Evolutionary conservation across 768 basidiomycete species (phyloP), one percentile per base, ranked within the genome.

Genomic region (Trametes cingulata): DNA sequence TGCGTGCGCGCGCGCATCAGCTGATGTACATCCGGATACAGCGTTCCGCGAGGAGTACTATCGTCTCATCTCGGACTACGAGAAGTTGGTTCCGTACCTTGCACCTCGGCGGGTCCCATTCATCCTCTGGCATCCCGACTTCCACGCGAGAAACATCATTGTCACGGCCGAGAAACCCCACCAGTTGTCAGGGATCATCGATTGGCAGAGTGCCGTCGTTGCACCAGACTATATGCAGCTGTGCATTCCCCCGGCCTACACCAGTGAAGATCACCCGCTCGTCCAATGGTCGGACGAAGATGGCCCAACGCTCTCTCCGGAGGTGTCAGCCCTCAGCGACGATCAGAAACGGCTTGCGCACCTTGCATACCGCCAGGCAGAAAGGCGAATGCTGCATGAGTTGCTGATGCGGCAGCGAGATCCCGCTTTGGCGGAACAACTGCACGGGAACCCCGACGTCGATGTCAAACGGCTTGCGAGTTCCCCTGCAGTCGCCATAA

Each of bases 121-220:
- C 42, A 59, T 56, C 29, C 60, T 68, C 22, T 68, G 66, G 66
- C 67, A 68, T 43, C 60, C 67, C 20, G 63, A 68, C 50, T 49
- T 68, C 9, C 33, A 59, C 52, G 45, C 42, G n/a, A 27, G 60
- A 17, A 67, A 68, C 29, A 53, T 68, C 22, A 35, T 65, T 20
- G 58, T 64, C 50, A 51, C 63, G 12, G 56, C 40, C 14, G 46
- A 45, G 0, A 40, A 46, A 5, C 45, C 64, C 8, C 41, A 39
- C 59, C 24, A 40, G 24, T 20, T 67, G n/a, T 39, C 41, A 20
- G 65, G 54, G 3, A 51, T 64, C 43, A 63, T 67, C 48, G 67
- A 66, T 47, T 67, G 67, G 67, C 65, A 66, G 52, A 33, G 51
- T 8, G 49, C 57, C 17, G 6, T 25, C 37, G 49, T 61, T 25